These are phyloP conservation scores for Onygenales sp. DNA, from an alignment of 2,329 filamentous ascomycete species.

Conservation along the genomic window DNA sequence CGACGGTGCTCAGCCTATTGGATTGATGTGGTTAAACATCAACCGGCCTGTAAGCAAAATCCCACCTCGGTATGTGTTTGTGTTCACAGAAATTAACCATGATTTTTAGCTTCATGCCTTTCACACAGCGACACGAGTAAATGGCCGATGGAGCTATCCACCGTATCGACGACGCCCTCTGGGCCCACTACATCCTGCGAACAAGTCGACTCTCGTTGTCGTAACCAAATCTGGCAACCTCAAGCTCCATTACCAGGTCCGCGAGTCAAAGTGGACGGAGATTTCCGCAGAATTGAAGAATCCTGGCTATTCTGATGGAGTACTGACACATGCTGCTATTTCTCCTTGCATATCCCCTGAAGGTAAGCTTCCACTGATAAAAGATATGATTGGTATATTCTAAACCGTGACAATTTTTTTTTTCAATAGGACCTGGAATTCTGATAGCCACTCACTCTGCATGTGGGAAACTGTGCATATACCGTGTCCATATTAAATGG, in stretches of 20 bases:
- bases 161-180: slow-evolving; percentile 55
- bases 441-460: slow-evolving; percentile 36
- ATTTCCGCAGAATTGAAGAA: slow-evolving; percentile 65
- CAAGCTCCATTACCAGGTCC: slow-evolving; percentile 68
- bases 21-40: slow-evolving; percentile 72
- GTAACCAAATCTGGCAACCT: slow-evolving; percentile 66
- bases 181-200: slow-evolving; percentile 58
- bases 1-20: slow-evolving; percentile 71
- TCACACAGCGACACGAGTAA: slow-evolving; percentile 54
- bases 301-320: slow-evolving; percentile 59
- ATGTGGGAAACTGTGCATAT: slow-evolving; percentile 63
- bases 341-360: slow-evolving; percentile 52
- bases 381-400: slow-evolving; percentile 3
- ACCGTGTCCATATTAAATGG: slow-evolving; percentile 69
- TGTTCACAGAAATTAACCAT: not conserved
- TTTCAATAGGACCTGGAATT: slow-evolving; percentile 19
- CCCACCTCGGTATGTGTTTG: slow-evolving; percentile 13
- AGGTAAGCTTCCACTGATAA: slow-evolving; percentile 30
- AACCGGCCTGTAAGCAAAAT: slow-evolving; percentile 37
- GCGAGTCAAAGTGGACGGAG: slow-evolving; percentile 62
- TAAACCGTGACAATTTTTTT: not conserved
- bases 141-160: slow-evolving; percentile 59
- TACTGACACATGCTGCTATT: slow-evolving; percentile 71
- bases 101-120: slow-evolving; percentile 30
- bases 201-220: slow-evolving; percentile 65